Evolutionary conservation across 2,329 filamentous ascomycete species (phyloP).

Genomic region (Scedosporium aurantiacum): DNA sequence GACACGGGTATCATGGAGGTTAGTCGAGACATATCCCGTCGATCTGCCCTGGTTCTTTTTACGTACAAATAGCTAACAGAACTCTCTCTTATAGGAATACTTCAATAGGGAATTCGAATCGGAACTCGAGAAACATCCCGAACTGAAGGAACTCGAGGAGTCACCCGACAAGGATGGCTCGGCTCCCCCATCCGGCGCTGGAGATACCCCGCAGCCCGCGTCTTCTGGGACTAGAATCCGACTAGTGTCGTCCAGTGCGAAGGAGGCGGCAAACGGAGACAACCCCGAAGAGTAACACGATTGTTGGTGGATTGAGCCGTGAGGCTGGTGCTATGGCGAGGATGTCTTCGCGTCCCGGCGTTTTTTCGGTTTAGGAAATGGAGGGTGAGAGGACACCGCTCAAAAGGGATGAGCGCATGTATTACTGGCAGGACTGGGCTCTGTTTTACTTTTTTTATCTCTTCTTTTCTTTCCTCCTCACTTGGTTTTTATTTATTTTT

Average conservation of each 20-base stretch:
- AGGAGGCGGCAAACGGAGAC: constrained; percentile 23
- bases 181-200: constrained; percentile 42
- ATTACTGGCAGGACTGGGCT: too few relatives aligned
- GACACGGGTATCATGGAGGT: constrained; percentile 93
- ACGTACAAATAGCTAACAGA: constrained; percentile 20
- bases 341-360: neutral
- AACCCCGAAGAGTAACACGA: constrained; percentile 11
- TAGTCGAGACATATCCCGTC: constrained; percentile 14
- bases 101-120: constrained; percentile 44
- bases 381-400: too few relatives aligned
- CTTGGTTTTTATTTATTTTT: too few relatives aligned
- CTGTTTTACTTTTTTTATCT: too few relatives aligned
- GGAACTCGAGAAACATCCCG: constrained; percentile 40
- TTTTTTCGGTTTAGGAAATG: neutral
- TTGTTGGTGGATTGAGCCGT: constrained; percentile 4
- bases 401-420: too few relatives aligned
- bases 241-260: constrained; percentile 39
- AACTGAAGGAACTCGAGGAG: constrained; percentile 45
- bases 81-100: constrained; percentile 33
- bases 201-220: constrained; percentile 53
- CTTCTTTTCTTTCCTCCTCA: too few relatives aligned
- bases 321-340: neutral
- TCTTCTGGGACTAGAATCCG: constrained; percentile 56
- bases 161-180: constrained; percentile 25
- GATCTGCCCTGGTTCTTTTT: neutral